A percentile compares a stretch with the other conserved stretches of the same genome.
Evolutionary conservation across 1,284 basidiomycete species (phyloP).

Genomic region (Marasmius fiardii): DNA sequence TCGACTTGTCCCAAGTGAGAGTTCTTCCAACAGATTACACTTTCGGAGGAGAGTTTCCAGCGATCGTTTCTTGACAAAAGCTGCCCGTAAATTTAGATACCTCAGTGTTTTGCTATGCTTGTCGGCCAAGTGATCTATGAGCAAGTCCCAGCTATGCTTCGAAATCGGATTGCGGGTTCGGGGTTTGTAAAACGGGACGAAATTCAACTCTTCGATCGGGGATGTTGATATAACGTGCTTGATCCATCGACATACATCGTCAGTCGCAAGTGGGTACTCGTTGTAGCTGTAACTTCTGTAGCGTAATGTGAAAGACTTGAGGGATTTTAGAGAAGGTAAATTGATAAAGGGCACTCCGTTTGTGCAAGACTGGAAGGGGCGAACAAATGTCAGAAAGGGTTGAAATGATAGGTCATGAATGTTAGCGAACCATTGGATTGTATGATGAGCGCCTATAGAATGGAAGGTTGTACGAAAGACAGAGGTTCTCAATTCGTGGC

Average conservation of each 20-base stretch:
- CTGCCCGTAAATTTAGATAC: neutral
- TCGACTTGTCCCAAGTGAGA: neutral
- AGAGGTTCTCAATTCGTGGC: neutral
- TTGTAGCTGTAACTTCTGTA: neutral
- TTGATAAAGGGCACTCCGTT: neutral
- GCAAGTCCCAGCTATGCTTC: slow-evolving; percentile 1
- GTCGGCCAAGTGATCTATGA: neutral
- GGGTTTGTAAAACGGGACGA: neutral
- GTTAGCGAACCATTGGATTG: neutral
- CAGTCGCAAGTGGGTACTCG: neutral
- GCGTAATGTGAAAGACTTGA: neutral
- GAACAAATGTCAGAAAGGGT: neutral
- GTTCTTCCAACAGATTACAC: neutral
- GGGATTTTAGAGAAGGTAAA: neutral
- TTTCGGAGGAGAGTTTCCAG: neutral
- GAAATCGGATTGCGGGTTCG: neutral
- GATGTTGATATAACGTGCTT: neutral
- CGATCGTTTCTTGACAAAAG: neutral
- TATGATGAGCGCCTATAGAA: neutral
- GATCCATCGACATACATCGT: neutral
- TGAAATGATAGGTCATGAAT: neutral
- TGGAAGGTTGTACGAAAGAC: neutral
- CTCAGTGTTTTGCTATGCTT: neutral
- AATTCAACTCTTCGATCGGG: neutral
- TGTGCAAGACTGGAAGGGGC: neutral